phyloP scores from a whole-genome alignment of 2,329 filamentous ascomycete genomes.

The Ophiostoma sp. region DNA sequence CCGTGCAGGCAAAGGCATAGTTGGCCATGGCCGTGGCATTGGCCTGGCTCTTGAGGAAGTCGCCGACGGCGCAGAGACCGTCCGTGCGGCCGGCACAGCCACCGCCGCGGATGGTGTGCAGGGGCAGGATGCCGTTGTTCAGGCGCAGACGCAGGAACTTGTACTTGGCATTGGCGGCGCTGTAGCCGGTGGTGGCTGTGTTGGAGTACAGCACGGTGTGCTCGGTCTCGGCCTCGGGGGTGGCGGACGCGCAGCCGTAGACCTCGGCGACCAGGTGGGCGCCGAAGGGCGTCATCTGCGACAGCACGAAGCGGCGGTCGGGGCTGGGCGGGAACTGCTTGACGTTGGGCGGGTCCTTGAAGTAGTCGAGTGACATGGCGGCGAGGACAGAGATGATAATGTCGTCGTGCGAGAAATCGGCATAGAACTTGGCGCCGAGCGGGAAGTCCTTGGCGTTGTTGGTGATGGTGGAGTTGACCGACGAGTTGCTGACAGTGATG shows the following conservation, averaged over 20 bases:
- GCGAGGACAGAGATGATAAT: slow-evolving; percentile 47
- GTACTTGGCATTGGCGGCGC: slow-evolving; percentile 37
- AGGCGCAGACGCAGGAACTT: slow-evolving; percentile 48
- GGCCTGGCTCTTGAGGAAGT: slow-evolving; percentile 40
- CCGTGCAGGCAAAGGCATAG: slow-evolving; percentile 46
- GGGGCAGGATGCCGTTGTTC: slow-evolving; percentile 46
- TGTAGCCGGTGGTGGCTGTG: slow-evolving; percentile 43
- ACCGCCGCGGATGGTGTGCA: slow-evolving; percentile 45
- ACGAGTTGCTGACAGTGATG: slow-evolving; percentile 45
- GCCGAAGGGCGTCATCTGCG: slow-evolving; percentile 50
- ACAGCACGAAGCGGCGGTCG: slow-evolving; percentile 45
- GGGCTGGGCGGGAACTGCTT: slow-evolving; percentile 39
- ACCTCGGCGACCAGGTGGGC: slow-evolving; percentile 52
- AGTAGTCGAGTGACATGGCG: slow-evolving; percentile 51
- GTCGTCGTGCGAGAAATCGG: slow-evolving; percentile 51
- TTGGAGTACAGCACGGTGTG: slow-evolving; percentile 39
- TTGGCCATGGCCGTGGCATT: slow-evolving; percentile 39
- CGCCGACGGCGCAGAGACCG: slow-evolving; percentile 41
- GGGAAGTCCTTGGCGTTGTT: slow-evolving; percentile 44
- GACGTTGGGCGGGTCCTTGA: slow-evolving; percentile 43
- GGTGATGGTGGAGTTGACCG: slow-evolving; percentile 47
- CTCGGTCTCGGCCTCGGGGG: slow-evolving; percentile 38
- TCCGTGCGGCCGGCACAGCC: slow-evolving; percentile 40
- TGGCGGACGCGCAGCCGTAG: slow-evolving; percentile 43
- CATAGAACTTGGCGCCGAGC: slow-evolving; percentile 44